These are phyloP conservation scores for Groenewaldozyma salmanticensis DNA, from an alignment of 805 yeast genomes.

Conservation along the genomic window DNA sequence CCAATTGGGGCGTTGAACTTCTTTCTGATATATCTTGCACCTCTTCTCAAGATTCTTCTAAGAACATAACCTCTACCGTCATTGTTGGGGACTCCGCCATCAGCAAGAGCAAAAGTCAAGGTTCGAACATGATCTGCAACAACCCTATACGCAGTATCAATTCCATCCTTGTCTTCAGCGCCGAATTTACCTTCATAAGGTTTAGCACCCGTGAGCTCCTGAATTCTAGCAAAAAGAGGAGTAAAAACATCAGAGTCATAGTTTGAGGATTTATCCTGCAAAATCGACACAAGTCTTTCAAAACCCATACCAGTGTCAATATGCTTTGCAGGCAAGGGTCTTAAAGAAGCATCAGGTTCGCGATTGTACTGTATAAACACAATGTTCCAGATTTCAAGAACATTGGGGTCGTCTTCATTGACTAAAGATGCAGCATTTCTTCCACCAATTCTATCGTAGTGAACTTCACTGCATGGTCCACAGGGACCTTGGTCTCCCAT, in stretches of 20 bases:
- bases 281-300: conserved; percentile 89
- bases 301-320: conserved; percentile 99
- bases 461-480: conserved; percentile 98
- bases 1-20: conserved; percentile 95
- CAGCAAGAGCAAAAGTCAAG: conserved; percentile 88
- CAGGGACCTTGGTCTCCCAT: conserved; percentile 99
- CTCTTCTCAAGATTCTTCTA: conserved; percentile 95
- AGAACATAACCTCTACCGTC: conserved; percentile 98
- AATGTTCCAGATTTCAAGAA: conserved; percentile 94
- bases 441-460: conserved; percentile 97
- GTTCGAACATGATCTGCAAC: conserved; percentile 98
- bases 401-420: conserved; percentile 96
- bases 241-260: conserved; percentile 96
- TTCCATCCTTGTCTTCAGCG: conserved; percentile 82
- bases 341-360: conserved; percentile 74
- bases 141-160: conserved; percentile 96
- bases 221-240: conserved; percentile 78
- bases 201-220: conserved; percentile 88
- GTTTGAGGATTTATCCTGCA: conserved; percentile 86
- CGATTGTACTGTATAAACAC: conserved; percentile 96
- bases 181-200: conserved; percentile 91
- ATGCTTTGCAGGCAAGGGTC: conserved; percentile 85
- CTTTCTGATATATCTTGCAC: conserved; percentile 93
- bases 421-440: conserved; percentile 88
- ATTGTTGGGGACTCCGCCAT: conserved; percentile 98